Evolutionary conservation across 164 flowering plant species (phyloP), one percentile per base, ranked within the genome.

Genomic region (Nymphaea thermarum): DNA sequence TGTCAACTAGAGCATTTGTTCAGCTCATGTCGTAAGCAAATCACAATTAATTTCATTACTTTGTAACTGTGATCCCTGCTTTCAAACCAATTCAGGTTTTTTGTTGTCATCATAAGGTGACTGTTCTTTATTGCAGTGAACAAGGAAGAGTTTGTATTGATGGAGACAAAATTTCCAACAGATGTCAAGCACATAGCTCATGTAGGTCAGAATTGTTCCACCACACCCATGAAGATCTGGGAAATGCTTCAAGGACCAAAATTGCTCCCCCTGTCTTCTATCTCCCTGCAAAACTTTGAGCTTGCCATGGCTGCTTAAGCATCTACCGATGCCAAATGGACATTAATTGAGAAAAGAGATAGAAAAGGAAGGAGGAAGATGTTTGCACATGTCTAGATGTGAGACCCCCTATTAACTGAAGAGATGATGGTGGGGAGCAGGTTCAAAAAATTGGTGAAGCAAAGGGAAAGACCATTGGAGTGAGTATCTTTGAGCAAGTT

Each of bases 161-260:
- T 61, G 42, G n/a, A 61, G 63, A 61, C 15, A 11, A 1, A 25
- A 17, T 12, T 61, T 11, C 63, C 63, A 61, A 61, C 63, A 61
- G 63, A 61, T n/a, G 63, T 61, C 7, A 61, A 61, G 3, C 63
- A 61, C n/a, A 6, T 61, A 11, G 42, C n/a, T n/a, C 63, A 61
- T 36, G 1, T 61, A 61, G 63, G 63, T n/a, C n/a, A 4, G 63
- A 25, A 61, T 61, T 7, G 63, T 17, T 61, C 73, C 12, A 71
- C 73, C 12, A 71, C 73, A 4, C 4, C 65, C 47, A 42, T 53
- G 69, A 66, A 71, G 73, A 65, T 43, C 45, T 71, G 73, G 73
- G 65, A 66, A 12, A 69, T 45, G 57, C 53, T 71, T n/a, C 66
- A 66, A 53, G 16, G 65, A 42, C 62, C 69, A 36, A 69, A 71